phyloP scores from a whole-genome alignment of 768 basidiomycete genomes.

The Tylopilus vinaceipallidus region DNA sequence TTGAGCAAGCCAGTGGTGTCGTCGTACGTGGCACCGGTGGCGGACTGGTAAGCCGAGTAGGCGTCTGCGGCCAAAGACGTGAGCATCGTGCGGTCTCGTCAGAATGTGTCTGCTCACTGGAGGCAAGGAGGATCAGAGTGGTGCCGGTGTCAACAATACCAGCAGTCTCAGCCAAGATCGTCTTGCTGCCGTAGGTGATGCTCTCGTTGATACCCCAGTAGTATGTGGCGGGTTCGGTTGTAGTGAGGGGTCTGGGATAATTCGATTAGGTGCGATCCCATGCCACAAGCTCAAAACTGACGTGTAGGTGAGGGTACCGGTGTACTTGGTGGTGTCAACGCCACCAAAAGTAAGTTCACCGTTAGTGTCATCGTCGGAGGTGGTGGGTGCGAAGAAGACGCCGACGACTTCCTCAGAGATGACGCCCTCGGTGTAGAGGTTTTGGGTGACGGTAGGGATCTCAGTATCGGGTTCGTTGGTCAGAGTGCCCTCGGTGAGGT shows the following conservation, averaged over 20 bases:
- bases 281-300: constrained; percentile 19
- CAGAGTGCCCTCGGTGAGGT: constrained; percentile 45
- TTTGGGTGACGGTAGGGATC: constrained; percentile 60
- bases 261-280: neutral
- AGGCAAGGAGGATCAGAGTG: constrained; percentile 50
- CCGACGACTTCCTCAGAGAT: constrained; percentile 44
- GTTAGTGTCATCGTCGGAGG: constrained; percentile 31
- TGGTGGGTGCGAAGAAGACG: constrained; percentile 52
- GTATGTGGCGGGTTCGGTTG: constrained; percentile 41
- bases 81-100: neutral
- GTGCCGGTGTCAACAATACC: constrained; percentile 66
- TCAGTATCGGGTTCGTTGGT: constrained; percentile 1
- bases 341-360: constrained; percentile 57
- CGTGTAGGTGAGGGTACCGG: constrained; percentile 43
- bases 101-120: constrained; percentile 26
- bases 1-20: constrained; percentile 45
- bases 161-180: constrained; percentile 45
- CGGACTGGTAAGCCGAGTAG: constrained; percentile 40
- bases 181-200: constrained; percentile 47
- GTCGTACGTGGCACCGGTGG: constrained; percentile 43
- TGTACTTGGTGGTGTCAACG: constrained; percentile 24
- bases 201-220: constrained; percentile 66
- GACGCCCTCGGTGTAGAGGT: constrained; percentile 41
- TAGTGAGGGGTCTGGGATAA: constrained; percentile 43
- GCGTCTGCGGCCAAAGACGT: constrained; percentile 31